phyloP scores from a whole-genome alignment of 2,329 filamentous ascomycete species.

The Zalaria sp. region DNA sequence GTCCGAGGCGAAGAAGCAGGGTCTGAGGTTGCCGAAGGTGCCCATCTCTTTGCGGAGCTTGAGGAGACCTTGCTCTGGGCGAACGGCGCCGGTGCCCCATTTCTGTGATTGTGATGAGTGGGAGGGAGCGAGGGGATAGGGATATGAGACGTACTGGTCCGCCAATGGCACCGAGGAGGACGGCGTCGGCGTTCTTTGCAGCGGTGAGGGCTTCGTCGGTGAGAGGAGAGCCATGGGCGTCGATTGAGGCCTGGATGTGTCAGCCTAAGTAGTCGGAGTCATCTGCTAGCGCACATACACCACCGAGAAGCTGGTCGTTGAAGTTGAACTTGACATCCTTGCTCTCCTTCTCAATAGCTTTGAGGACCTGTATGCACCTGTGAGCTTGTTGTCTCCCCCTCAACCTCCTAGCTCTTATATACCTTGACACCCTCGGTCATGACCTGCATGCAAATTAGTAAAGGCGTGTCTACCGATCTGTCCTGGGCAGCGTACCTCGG shows the following conservation, averaged over 20 bases:
- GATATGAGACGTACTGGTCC: constrained; percentile 59
- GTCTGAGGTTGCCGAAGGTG: constrained; percentile 89
- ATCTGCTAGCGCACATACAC: constrained; percentile 45
- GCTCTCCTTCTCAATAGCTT: constrained; percentile 58
- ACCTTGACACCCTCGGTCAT: constrained; percentile 78
- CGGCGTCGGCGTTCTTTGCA: constrained; percentile 73
- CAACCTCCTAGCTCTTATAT: constrained; percentile 10
- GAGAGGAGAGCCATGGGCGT: constrained; percentile 62
- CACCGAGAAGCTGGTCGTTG: constrained; percentile 78
- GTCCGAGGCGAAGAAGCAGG: constrained; percentile 89
- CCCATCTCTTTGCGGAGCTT: constrained; percentile 83
- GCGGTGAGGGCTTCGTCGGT: constrained; percentile 72
- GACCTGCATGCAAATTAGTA: constrained; percentile 39
- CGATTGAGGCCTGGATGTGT: constrained; percentile 62
- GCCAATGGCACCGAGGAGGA: constrained; percentile 85
- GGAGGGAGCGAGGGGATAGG: no score
- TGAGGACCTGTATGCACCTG: constrained; percentile 49
- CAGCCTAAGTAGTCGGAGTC: not conserved
- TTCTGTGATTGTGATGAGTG: constrained; percentile 33
- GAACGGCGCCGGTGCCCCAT: constrained; percentile 83
- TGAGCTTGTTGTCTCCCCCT: constrained; percentile 1
- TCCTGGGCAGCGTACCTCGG: constrained; percentile 47
- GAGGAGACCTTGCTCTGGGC: constrained; percentile 86
- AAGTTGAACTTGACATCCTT: constrained; percentile 73
- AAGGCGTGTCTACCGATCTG: not conserved